Percentiles rank a stretch among this genome's conserved stretches.
Conservation (phyloP, 257 asterid genomes). For the Misopates orontium region DNA sequence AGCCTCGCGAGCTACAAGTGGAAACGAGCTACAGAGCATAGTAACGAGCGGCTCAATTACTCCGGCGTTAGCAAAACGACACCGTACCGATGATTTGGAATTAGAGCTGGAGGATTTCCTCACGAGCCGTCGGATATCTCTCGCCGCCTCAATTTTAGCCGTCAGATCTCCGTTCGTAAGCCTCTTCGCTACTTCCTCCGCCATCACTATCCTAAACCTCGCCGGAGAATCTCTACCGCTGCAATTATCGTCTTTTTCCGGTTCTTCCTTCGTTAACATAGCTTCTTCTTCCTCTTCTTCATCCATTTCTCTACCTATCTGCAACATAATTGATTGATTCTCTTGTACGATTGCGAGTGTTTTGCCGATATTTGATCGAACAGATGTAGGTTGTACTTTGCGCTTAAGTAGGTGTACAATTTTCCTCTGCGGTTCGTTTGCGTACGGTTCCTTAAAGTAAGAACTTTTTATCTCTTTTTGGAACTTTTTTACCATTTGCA, state of each 20-base stretch:
- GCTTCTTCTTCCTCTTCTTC: slow-evolving; percentile 49
- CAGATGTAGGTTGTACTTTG: slow-evolving; percentile 23
- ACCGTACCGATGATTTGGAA: slow-evolving; percentile 66
- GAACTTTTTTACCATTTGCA: no score
- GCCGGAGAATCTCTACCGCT: slow-evolving; percentile 29
- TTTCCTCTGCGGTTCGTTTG: slow-evolving; percentile 23
- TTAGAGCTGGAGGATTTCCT: slow-evolving; percentile 60
- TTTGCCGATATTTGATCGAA: slow-evolving; percentile 12
- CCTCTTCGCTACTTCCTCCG: slow-evolving; percentile 65
- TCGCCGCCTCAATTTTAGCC: slow-evolving; percentile 77
- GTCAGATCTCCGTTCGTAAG: slow-evolving; percentile 57
- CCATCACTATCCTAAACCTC: slow-evolving; percentile 37
- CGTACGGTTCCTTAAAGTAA: slow-evolving; percentile 23
- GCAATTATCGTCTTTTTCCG: slow-evolving; percentile 7
- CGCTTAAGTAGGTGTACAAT: slow-evolving; percentile 34
- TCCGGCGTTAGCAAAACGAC: slow-evolving; percentile 77
- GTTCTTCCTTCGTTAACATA: slow-evolving; percentile 37
- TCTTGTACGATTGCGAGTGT: not conserved
- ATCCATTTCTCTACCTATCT: slow-evolving; percentile 27
- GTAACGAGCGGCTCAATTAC: slow-evolving; percentile 80
- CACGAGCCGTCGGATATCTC: slow-evolving; percentile 68
- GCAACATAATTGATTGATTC: no score
- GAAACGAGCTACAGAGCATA: slow-evolving; percentile 56
- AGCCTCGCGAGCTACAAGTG: slow-evolving; percentile 72
- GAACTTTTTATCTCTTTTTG: no score